These are phyloP conservation scores for Dalbergia cultrata DNA, from an alignment of 306 rosid genomes.

Conservation along the genomic window DNA sequence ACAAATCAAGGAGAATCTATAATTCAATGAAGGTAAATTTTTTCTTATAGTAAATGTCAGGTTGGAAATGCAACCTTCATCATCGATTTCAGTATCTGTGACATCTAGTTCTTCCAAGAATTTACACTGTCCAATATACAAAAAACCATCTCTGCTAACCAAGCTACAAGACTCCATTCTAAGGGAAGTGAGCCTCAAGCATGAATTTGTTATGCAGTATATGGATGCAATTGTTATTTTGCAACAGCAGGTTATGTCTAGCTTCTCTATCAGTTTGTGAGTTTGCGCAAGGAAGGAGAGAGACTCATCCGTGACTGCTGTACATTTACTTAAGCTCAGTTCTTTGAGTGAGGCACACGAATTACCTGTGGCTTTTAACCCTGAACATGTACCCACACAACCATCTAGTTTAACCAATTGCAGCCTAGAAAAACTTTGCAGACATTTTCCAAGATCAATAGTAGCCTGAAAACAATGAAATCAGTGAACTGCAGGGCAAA, in stretches of 20 bases:
- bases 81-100: conserved; percentile 68
- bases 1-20: conserved; percentile 42
- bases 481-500: conserved; percentile 37
- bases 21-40: conserved; percentile 34
- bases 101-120: conserved; percentile 72
- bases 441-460: conserved; percentile 64
- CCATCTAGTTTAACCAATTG: conserved; percentile 67
- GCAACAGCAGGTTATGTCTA: conserved; percentile 72
- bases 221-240: conserved; percentile 64
- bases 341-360: conserved; percentile 65
- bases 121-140: conserved; percentile 66
- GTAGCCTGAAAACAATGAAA: conserved; percentile 58
- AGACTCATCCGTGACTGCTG: conserved; percentile 64
- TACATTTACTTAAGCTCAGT: conserved; percentile 74
- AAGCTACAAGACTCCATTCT: conserved; percentile 74
- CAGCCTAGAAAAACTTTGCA: conserved; percentile 54
- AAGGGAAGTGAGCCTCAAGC: conserved; percentile 66
- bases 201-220: conserved; percentile 60
- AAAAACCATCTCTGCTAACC: conserved; percentile 66
- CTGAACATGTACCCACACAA: conserved; percentile 61
- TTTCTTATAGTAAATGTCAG: conserved; percentile 1
- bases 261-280: conserved; percentile 61
- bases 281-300: conserved; percentile 58
- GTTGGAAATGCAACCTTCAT: conserved; percentile 60
- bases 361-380: conserved; percentile 58